Base-by-base conservation (phyloP, 108 stramenopile species). In the Schizochytrium sp. region DNA sequence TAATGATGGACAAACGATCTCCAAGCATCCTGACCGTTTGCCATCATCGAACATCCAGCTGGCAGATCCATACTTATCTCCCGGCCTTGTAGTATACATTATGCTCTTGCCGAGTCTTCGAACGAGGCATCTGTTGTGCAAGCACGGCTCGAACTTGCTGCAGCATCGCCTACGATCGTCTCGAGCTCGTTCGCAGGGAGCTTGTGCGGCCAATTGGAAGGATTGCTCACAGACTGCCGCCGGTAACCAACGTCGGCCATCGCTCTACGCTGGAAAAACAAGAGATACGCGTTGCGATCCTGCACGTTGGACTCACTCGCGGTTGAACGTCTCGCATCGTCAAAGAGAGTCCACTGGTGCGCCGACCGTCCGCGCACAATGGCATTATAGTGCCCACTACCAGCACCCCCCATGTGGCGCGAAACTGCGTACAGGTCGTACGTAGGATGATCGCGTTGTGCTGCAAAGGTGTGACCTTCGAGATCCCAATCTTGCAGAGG, bases 371-470 rank as follows among this genome's bases (percentile, higher is more conserved):
- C 34, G 72, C 96, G 96, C 91, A 96, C 97, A 63, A 91, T 93
- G 5, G 98, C 96, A n/a, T 98, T 96, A 89, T 99, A 99, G 91
- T 99, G 99, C 4, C 99, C 99, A 28, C 97, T 96, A 1, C 95
- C 96, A 93, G 98, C 96, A 12, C 97, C 95, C 19, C 99, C 99
- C 88, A 97, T 93, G 91, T 99, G 99, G 60, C 53, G 92, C 72
- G 28, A 91, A 72, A 5, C 90, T 90, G 19, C 95, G 96, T 43
- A 88, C 19, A 88, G 71, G 53, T 88, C 71, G 71, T 48, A 88
- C 25, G 47, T 19, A 16, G 60, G 29, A 21, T 16, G 60, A 4
- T 57, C 88, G 28, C 29, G 58, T 25, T 96, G 95, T 43, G 94
- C 94, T 29, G 58, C 63, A 58, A 95, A 94, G 58, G 94, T 95